phyloP scores from a whole-genome alignment of 257 asterid genomes.

The Nicotiana attenuata region DNA sequence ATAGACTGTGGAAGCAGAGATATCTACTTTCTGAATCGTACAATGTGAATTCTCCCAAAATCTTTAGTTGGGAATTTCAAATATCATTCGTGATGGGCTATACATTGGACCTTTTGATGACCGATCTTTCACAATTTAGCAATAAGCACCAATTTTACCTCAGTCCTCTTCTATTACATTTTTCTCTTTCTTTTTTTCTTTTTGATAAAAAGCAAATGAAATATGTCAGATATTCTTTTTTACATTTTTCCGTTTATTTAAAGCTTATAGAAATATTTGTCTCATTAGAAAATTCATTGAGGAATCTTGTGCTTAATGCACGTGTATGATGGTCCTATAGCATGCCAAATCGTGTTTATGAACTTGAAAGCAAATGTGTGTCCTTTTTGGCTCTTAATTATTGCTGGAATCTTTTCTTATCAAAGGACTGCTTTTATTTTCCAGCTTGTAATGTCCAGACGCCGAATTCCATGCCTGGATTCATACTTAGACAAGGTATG shows the following conservation, averaged over 20 bases:
- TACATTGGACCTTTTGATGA: background rate
- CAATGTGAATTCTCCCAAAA: background rate
- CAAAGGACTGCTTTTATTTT: conserved; percentile 13
- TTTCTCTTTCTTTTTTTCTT: too few relatives aligned
- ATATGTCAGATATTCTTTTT: background rate
- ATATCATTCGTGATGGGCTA: background rate
- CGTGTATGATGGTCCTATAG: background rate
- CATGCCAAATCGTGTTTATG: background rate
- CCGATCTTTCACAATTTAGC: background rate
- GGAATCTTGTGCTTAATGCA: background rate
- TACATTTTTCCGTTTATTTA: background rate
- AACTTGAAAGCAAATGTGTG: background rate
- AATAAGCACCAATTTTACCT: background rate
- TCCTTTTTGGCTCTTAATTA: conserved; percentile 1
- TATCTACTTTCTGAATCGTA: background rate
- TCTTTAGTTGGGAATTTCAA: background rate
- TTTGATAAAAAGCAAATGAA: background rate
- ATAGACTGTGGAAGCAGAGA: background rate
- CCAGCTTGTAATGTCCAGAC: conserved; percentile 98
- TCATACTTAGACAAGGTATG: conserved; percentile 95
- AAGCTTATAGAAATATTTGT: background rate
- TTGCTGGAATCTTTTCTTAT: conserved; percentile 8
- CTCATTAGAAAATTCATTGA: background rate
- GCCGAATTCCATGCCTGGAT: conserved; percentile 94
- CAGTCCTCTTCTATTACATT: too few relatives aligned